Conservation (phyloP, 805 yeast species). For the Diddensiella caesifluorescens region DNA sequence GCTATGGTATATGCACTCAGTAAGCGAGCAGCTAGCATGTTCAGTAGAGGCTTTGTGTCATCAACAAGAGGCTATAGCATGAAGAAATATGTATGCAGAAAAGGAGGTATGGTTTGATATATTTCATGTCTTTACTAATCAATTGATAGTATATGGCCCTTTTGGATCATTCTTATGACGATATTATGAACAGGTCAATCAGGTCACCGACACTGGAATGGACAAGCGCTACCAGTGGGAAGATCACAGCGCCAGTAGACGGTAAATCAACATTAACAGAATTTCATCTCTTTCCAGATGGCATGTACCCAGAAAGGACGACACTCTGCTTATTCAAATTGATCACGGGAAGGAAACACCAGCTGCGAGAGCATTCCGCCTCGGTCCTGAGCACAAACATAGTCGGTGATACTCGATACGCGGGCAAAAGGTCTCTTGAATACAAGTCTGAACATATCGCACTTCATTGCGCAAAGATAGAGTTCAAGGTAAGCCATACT, state of each 20-base stretch:
- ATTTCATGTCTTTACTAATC: background rate
- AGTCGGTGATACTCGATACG: conserved; percentile 13
- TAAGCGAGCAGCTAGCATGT: conserved; percentile 12
- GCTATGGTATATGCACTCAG: conserved; percentile 21
- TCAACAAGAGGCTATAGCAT: conserved; percentile 11
- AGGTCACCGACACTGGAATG: background rate
- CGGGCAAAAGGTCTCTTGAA: background rate
- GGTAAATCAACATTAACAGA: conserved; percentile 12
- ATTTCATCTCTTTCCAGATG: conserved; percentile 8
- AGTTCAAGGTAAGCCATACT: conserved; percentile 7
- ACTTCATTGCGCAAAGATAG: conserved; percentile 13
- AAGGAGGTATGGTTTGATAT: background rate
- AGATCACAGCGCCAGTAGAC: conserved; percentile 6
- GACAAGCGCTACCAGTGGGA: conserved; percentile 8
- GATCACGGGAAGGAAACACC: conserved; percentile 22
- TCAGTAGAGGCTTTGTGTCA: conserved; percentile 12
- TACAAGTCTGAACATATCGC: conserved; percentile 11
- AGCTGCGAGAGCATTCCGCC: conserved; percentile 16
- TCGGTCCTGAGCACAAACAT: conserved; percentile 14
- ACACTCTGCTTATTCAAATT: conserved; percentile 15
- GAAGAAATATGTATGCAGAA: conserved; percentile 11
- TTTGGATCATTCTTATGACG: conserved; percentile 3
- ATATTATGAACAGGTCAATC: conserved; percentile 1
- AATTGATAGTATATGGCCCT: conserved; percentile 10
- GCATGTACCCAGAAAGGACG: background rate